These are phyloP conservation scores for Balakata baccata DNA, from an alignment of 345 rosid species.

Conservation along the genomic window DNA sequence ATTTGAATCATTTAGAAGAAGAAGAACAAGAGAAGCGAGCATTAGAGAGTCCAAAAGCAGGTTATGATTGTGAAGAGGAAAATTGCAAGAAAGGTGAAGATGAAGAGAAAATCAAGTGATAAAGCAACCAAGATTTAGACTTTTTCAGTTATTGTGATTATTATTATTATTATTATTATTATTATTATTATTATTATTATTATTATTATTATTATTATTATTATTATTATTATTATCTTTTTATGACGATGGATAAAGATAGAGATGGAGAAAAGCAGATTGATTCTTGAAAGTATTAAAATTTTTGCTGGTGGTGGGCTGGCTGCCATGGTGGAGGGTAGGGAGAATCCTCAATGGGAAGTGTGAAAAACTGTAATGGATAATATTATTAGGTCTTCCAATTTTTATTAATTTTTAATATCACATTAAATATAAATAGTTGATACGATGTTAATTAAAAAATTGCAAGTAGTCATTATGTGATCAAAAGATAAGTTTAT, in stretches of 20 bases:
- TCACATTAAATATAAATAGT: background rate
- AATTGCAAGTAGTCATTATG: constrained; percentile 13
- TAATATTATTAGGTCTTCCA: constrained; percentile 12
- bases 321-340: background rate
- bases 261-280: background rate
- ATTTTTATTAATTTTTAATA: background rate
- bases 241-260: constrained; percentile 1
- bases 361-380: constrained; percentile 12
- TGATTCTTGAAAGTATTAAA: constrained; percentile 4
- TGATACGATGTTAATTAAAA: constrained; percentile 6
- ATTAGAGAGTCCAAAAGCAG: constrained; percentile 55
- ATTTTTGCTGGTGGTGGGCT: constrained; percentile 16
- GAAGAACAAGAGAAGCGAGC: constrained; percentile 79
- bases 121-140: background rate
- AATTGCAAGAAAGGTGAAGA: constrained; percentile 7
- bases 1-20: constrained; percentile 29
- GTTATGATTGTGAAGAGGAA: constrained; percentile 30
- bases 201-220: too few species aligned
- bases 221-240: background rate
- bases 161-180: too few species aligned
- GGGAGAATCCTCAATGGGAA: too few species aligned
- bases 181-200: too few species aligned
- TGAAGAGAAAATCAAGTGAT: constrained; percentile 33
- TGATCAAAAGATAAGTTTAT: constrained; percentile 27
- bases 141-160: too few species aligned